Conservation (phyloP, 2,329 filamentous ascomycete genomes). For the Fusarium protoensiforme region DNA sequence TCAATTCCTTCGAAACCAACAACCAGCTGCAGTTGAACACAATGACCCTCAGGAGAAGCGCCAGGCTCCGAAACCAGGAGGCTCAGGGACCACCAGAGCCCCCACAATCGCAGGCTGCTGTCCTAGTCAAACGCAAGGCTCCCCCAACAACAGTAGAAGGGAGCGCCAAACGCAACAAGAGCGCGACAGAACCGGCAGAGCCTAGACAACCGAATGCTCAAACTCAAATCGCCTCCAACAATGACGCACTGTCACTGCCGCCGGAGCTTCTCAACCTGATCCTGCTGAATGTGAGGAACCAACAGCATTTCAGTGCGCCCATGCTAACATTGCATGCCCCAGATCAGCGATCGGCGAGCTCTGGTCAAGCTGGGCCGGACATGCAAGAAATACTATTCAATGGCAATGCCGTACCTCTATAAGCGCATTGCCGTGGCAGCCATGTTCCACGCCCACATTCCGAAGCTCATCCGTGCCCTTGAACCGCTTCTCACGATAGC, state of each 20-base stretch:
- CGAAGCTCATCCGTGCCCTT: slow-evolving; percentile 18
- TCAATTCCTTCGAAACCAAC: neutral
- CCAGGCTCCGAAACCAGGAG: slow-evolving; percentile 8
- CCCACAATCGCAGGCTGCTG: neutral
- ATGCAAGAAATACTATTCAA: slow-evolving; percentile 25
- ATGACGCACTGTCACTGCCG: slow-evolving; percentile 10
- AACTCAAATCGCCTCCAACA: neutral
- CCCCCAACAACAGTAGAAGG: neutral
- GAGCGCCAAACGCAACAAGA: neutral
- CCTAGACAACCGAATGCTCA: neutral
- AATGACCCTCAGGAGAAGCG: slow-evolving; percentile 24
- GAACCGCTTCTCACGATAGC: neutral
- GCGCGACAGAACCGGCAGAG: neutral
- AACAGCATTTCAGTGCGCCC: neutral
- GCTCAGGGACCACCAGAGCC: neutral
- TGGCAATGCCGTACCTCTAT: slow-evolving; percentile 27
- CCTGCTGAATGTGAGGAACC: slow-evolving; percentile 6
- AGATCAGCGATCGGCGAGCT: neutral
- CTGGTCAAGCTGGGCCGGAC: slow-evolving; percentile 25
- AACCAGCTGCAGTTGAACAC: neutral
- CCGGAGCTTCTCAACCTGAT: slow-evolving; percentile 30
- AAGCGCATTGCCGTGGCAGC: slow-evolving; percentile 13
- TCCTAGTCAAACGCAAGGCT: slow-evolving; percentile 4
- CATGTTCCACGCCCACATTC: slow-evolving; percentile 23
- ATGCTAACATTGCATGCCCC: neutral